Conservation (phyloP, 2,329 filamentous ascomycete species). For the Geosmithia putterillii region DNA sequence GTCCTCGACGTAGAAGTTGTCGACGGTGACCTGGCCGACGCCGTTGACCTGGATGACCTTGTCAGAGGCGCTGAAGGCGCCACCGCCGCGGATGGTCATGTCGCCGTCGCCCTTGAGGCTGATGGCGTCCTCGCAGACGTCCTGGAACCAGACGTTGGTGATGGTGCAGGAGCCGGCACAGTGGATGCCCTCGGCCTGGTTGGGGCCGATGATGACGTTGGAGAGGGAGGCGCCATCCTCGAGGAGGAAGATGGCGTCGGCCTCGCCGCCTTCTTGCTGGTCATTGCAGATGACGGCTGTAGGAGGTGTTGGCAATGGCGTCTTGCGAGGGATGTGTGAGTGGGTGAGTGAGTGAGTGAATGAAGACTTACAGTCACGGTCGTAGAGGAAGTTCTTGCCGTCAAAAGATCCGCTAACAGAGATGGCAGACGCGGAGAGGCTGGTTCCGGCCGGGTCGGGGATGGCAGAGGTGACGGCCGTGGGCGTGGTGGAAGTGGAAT, state of each 20-base stretch:
- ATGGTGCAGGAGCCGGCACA: constrained; percentile 30
- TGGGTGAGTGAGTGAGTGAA: not conserved
- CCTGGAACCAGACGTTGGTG: constrained; percentile 32
- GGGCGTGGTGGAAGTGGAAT: not conserved
- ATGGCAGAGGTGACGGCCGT: not conserved
- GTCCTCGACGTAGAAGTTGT: constrained; percentile 27
- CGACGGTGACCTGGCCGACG: constrained; percentile 21
- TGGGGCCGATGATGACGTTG: constrained; percentile 41
- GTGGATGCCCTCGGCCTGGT: constrained; percentile 37
- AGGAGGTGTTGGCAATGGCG: not conserved
- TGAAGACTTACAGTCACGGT: constrained; percentile 1
- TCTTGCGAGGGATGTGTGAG: not conserved
- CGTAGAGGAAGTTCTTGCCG: constrained; percentile 3
- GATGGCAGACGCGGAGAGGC: constrained; percentile 1
- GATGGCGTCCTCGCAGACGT: constrained; percentile 27
- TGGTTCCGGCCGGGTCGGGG: constrained; percentile 1
- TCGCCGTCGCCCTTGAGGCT: constrained; percentile 22
- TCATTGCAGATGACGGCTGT: constrained; percentile 10
- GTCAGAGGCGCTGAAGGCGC: constrained; percentile 27
- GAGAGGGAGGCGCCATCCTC: constrained; percentile 34
- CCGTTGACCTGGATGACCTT: constrained; percentile 36
- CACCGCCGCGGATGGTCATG: constrained; percentile 23
- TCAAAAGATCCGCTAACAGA: constrained; percentile 1
- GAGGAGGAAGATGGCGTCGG: constrained; percentile 36
- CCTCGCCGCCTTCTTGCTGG: constrained; percentile 12